Conservation (phyloP, 2,329 filamentous ascomycete species). For the Alternaria solani region DNA sequence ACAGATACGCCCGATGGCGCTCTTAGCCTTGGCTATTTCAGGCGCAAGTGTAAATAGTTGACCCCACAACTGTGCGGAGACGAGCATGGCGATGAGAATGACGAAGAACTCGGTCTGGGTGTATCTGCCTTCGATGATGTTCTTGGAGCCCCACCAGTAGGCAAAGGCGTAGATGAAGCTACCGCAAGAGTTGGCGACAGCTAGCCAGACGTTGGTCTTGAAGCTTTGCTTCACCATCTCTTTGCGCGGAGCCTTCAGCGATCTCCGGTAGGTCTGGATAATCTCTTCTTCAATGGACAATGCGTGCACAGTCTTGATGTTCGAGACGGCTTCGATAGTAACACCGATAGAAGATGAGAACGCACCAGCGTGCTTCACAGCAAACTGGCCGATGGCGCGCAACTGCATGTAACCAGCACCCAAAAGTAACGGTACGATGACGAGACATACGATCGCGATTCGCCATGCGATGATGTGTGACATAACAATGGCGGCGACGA, state of each 20-base stretch:
- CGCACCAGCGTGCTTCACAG: conserved; percentile 62
- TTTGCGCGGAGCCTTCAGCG: conserved; percentile 57
- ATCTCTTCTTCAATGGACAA: conserved; percentile 62
- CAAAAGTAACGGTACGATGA: conserved; percentile 72
- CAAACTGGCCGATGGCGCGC: conserved; percentile 66
- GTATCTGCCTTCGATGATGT: conserved; percentile 72
- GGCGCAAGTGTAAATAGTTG: conserved; percentile 79
- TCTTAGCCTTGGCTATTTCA: conserved; percentile 73
- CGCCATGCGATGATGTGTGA: conserved; percentile 78
- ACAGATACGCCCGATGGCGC: conserved; percentile 80
- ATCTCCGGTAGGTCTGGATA: conserved; percentile 55
- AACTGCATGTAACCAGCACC: conserved; percentile 75
- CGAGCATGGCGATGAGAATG: conserved; percentile 73
- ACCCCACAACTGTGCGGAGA: conserved; percentile 76
- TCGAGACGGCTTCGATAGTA: conserved; percentile 60
- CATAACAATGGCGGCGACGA: conserved; percentile 72
- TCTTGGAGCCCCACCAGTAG: conserved; percentile 81
- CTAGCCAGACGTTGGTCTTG: conserved; percentile 67
- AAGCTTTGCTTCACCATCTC: conserved; percentile 60
- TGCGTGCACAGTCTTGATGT: conserved; percentile 61
- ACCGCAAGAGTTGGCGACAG: conserved; percentile 66
- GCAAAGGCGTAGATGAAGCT: conserved; percentile 77
- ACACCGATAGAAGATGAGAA: conserved; percentile 62
- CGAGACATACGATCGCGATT: conserved; percentile 75
- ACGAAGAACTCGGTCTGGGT: conserved; percentile 76